phyloP scores from a whole-genome alignment of 2,329 filamentous ascomycete genomes.

The Colletotrichum gigasporum region DNA sequence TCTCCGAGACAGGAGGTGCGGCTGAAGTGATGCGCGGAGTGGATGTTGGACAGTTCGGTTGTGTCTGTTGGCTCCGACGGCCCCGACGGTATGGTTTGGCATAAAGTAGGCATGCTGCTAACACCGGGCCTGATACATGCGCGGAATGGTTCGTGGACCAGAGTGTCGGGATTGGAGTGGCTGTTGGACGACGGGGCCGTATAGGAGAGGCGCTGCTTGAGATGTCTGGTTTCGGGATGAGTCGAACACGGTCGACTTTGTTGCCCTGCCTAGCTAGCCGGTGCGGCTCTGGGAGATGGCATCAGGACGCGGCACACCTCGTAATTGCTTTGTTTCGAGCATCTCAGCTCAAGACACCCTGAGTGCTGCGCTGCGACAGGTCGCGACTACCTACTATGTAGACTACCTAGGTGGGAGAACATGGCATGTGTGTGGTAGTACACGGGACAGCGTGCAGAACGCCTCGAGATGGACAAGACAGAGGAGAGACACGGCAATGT shows the following conservation, averaged over 20 bases:
- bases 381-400: too few species aligned
- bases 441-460: neutral
- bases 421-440: neutral
- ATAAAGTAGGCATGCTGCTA: neutral
- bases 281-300: too few species aligned
- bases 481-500: too few species aligned
- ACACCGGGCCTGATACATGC: slow-evolving; percentile 1
- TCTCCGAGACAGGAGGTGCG: neutral
- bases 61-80: slow-evolving; percentile 16
- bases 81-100: slow-evolving; percentile 23
- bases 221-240: neutral
- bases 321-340: neutral
- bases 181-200: neutral
- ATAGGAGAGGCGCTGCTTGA: neutral
- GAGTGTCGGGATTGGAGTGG: slow-evolving; percentile 14
- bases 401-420: neutral
- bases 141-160: slow-evolving; percentile 14
- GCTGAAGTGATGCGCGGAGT: slow-evolving; percentile 9
- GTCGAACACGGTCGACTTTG: neutral
- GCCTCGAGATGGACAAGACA: neutral
- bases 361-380: neutral
- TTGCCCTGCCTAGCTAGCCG: neutral
- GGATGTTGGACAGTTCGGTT: neutral
- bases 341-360: neutral
- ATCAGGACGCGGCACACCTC: too few species aligned